Conservation (phyloP, 495 filamentous ascomycete species). For the Penicillium malachiteum region DNA sequence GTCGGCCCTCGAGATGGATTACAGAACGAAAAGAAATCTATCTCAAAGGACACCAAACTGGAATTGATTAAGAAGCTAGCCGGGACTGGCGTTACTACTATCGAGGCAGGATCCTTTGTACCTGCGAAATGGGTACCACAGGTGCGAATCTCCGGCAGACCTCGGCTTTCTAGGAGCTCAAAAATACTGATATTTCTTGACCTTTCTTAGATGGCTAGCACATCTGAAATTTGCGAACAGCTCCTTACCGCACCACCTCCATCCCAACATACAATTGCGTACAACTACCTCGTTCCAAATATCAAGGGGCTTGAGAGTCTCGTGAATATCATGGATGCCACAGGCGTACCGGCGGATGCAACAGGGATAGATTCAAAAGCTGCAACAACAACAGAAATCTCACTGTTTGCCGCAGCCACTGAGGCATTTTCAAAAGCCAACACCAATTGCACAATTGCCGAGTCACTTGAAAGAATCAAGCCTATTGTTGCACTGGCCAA, state of each 20-base stretch:
- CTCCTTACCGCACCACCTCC: slow-evolving; percentile 60
- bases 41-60: slow-evolving; percentile 80
- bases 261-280: slow-evolving; percentile 68
- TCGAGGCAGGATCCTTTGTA: slow-evolving; percentile 95
- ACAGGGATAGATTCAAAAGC: slow-evolving; percentile 34
- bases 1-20: slow-evolving; percentile 93
- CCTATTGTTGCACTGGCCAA: slow-evolving; percentile 76
- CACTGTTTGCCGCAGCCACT: slow-evolving; percentile 89
- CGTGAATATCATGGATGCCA: slow-evolving; percentile 43
- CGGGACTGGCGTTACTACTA: slow-evolving; percentile 79
- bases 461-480: slow-evolving; percentile 73
- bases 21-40: slow-evolving; percentile 88
- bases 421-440: slow-evolving; percentile 90
- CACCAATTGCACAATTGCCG: slow-evolving; percentile 83
- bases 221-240: slow-evolving; percentile 74
- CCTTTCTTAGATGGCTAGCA: slow-evolving; percentile 78
- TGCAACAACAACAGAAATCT: slow-evolving; percentile 65
- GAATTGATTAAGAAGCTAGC: slow-evolving; percentile 77
- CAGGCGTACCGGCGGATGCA: slow-evolving; percentile 40
- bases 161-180: too few species aligned
- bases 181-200: background rate
- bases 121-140: slow-evolving; percentile 98
- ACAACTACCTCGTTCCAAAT: slow-evolving; percentile 94
- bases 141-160: slow-evolving; percentile 46
- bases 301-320: slow-evolving; percentile 68